A percentile compares a stretch with the other conserved stretches of the same genome.
Evolutionary conservation across 164 flowering plant species (phyloP).

Genomic region (Protea cynaroides): DNA sequence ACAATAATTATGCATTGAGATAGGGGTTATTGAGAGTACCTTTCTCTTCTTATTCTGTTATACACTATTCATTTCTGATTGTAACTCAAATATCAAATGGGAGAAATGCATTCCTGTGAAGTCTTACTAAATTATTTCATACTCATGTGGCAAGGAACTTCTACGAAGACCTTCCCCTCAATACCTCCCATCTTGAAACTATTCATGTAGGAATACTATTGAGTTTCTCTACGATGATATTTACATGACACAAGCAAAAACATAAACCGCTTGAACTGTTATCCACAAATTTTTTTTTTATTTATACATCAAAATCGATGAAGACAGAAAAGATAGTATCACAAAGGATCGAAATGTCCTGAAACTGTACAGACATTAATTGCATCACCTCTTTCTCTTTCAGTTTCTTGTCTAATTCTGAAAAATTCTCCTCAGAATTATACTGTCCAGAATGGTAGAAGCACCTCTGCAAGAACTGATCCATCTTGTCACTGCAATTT

Average conservation of each 20-base stretch:
- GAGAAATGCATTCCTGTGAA: neutral
- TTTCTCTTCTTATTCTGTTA: too few species aligned
- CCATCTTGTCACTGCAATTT: slow-evolving; percentile 81
- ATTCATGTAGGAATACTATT: neutral
- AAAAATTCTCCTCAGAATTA: slow-evolving; percentile 66
- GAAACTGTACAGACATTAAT: neutral
- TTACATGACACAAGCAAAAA: neutral
- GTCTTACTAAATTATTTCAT: neutral
- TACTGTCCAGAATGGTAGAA: slow-evolving; percentile 92
- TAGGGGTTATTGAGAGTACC: too few species aligned
- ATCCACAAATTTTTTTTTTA: too few species aligned
- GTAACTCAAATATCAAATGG: neutral
- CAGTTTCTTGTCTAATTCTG: slow-evolving; percentile 55
- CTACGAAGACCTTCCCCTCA: neutral
- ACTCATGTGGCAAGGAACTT: neutral
- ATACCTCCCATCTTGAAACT: neutral
- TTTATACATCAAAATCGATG: too few species aligned
- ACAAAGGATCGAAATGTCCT: neutral
- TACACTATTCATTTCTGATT: too few species aligned
- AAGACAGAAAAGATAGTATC: too few species aligned
- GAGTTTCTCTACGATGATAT: neutral
- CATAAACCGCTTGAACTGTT: neutral
- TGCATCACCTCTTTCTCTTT: slow-evolving; percentile 61
- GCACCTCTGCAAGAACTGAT: slow-evolving; percentile 70
- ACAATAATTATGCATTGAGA: too few species aligned